Evolutionary conservation across 495 filamentous ascomycete species (phyloP), one percentile per base, ranked within the genome.

Genomic region (Diplogelasinospora grovesii): DNA sequence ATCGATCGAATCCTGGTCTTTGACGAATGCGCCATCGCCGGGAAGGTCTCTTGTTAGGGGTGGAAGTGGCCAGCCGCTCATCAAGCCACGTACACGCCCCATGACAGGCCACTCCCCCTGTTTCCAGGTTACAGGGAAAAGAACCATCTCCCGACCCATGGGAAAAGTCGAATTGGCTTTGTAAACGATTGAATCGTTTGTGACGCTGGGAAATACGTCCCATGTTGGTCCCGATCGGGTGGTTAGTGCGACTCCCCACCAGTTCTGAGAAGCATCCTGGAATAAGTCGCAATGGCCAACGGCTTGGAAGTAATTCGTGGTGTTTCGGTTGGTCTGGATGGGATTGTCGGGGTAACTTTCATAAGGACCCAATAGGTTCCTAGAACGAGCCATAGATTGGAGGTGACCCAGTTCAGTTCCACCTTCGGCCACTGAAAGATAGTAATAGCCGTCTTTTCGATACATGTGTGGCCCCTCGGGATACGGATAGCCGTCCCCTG

Each of bases 391-490:
- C 43, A 74, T 78, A 44, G 41, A 72, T 53, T 61, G 60, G 13
- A 57, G 46, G 50, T 79, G 77, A 31, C 61, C 57, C 22, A 63
- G 53, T 16, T 56, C 68, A 0, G 79, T 81, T 13, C 78, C 79
- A 3, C 78, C 79, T 55, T 83, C 78, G 0, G 74, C 77, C 19
- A 73, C 77, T 10, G 74, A 46, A 3, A 80, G 64, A 47, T 78
- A 79, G 50, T 78, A 80, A 48, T 58, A 77, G 8, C 65, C 71
- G 49, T 75, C 69, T 31, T 66, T 61, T 59, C 71, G 71, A 49
- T 74, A 77, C 8, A 80, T 54, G 46, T 81, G 78, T 3, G 79
- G 78, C 7, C 78, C 79, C 54, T 83, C 79, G 2, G 77, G 72
- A 15, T 67, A 69, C 0, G 66, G 57, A 0, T 69, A 71, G 13